These are phyloP conservation scores for Eremothecium sinecaudum DNA, from an alignment of 1,139 yeast species.

Conservation along the genomic window DNA sequence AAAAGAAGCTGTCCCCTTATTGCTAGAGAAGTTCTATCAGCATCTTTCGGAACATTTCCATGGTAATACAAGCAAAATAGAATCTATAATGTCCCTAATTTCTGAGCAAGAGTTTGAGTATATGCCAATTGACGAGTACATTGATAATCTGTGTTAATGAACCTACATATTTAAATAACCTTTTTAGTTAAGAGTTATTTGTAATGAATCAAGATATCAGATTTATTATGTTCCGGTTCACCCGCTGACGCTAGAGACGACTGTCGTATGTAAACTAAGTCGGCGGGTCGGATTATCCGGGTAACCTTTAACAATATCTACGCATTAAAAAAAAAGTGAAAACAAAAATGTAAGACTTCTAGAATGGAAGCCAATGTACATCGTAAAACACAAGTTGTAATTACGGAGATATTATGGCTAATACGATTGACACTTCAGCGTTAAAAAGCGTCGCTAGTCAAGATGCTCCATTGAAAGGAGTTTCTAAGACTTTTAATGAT, in stretches of 20 bases:
- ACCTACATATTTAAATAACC: too few relatives aligned
- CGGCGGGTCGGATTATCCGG: too few relatives aligned
- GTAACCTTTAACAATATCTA: too few relatives aligned
- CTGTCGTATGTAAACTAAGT: too few relatives aligned
- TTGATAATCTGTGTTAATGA: constrained; percentile 34
- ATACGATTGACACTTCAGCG: constrained; percentile 1
- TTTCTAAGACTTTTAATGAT: constrained; percentile 21
- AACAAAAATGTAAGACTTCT: too few relatives aligned
- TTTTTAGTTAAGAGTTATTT: too few relatives aligned
- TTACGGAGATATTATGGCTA: constrained; percentile 1
- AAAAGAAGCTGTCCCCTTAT: constrained; percentile 49
- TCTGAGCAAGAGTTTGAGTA: constrained; percentile 33
- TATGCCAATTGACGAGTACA: constrained; percentile 42
- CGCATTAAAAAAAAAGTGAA: too few relatives aligned
- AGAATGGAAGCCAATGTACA: too few relatives aligned
- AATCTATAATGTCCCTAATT: constrained; percentile 33
- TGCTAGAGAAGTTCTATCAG: constrained; percentile 41
- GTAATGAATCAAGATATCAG: too few relatives aligned
- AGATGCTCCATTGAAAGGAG: constrained; percentile 7
- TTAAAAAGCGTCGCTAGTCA: neutral
- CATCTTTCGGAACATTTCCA: constrained; percentile 40
- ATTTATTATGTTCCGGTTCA: too few relatives aligned
- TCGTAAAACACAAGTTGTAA: too few relatives aligned
- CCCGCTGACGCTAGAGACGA: too few relatives aligned
- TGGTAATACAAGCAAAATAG: constrained; percentile 31